These are phyloP conservation scores for Amaranthus cruentus DNA, from an alignment of 148 eudicot genomes.

Conservation along the genomic window DNA sequence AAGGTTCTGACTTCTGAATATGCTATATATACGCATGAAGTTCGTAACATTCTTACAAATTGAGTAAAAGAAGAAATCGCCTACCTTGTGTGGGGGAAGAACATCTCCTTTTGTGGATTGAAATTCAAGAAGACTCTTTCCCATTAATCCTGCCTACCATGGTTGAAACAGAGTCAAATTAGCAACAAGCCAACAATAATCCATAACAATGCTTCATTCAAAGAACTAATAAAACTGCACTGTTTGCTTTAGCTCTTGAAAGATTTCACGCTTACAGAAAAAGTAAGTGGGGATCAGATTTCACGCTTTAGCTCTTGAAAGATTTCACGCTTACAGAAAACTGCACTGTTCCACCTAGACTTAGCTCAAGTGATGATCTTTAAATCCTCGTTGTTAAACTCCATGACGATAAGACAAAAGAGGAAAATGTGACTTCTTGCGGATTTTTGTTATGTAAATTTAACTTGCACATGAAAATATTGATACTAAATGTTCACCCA, in stretches of 20 bases:
- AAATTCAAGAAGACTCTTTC: conserved; percentile 81
- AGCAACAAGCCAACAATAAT: not conserved
- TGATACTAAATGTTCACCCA: too few relatives aligned
- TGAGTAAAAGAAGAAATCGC: conserved; percentile 2
- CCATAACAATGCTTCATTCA: not conserved
- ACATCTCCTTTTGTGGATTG: conserved; percentile 95
- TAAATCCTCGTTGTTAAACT: not conserved
- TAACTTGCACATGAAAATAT: too few relatives aligned
- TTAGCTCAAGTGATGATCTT: not conserved
- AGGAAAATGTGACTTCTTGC: too few relatives aligned
- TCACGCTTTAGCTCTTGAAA: not conserved
- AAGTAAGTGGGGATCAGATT: not conserved
- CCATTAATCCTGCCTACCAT: conserved; percentile 81
- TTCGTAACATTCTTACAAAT: not conserved
- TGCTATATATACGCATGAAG: not conserved
- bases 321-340: not conserved
- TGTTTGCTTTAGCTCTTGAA: not conserved
- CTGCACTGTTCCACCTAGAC: not conserved
- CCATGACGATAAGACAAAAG: not conserved
- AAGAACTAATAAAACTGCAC: not conserved
- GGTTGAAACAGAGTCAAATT: not conserved
- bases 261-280: not conserved
- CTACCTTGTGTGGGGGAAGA: conserved; percentile 91
- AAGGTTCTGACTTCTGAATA: not conserved
- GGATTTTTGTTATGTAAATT: too few relatives aligned